phyloP scores from a whole-genome alignment of 805 yeast genomes.

The Hermanozyma aechmeae region DNA sequence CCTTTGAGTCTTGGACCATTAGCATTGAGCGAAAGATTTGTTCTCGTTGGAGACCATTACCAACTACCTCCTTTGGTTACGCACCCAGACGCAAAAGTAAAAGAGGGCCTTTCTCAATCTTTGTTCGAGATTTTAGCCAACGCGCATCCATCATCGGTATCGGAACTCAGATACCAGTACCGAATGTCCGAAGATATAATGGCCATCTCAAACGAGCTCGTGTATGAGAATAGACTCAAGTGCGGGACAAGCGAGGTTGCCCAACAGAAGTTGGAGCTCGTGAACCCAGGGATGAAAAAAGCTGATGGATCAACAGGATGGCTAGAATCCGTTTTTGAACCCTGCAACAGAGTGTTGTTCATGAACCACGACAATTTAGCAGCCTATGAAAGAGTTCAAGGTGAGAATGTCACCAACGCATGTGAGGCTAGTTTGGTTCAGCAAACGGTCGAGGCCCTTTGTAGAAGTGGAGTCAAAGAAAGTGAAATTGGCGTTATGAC shows the following conservation, averaged over 20 bases:
- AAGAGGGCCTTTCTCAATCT: slow-evolving; percentile 59
- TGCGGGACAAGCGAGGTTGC: slow-evolving; percentile 69
- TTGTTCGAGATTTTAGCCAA: slow-evolving; percentile 71
- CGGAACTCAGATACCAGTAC: slow-evolving; percentile 73
- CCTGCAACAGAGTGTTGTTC: slow-evolving; percentile 58
- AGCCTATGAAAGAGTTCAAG: slow-evolving; percentile 44
- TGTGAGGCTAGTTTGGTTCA: slow-evolving; percentile 61
- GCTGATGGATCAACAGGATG: slow-evolving; percentile 25
- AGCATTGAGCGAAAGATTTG: slow-evolving; percentile 64
- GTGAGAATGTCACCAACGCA: slow-evolving; percentile 65
- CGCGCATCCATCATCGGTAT: slow-evolving; percentile 63
- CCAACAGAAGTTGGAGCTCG: slow-evolving; percentile 43
- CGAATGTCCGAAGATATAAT: slow-evolving; percentile 89
- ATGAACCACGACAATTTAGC: slow-evolving; percentile 67
- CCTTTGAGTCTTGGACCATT: slow-evolving; percentile 90
- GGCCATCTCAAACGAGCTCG: slow-evolving; percentile 68
- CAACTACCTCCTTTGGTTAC: slow-evolving; percentile 87
- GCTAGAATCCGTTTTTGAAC: slow-evolving; percentile 49
- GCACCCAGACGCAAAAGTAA: slow-evolving; percentile 50
- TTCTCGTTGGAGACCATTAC: slow-evolving; percentile 93
- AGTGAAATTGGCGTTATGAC: slow-evolving; percentile 79
- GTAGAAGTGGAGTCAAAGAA: slow-evolving; percentile 49
- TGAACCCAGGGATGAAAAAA: slow-evolving; percentile 19
- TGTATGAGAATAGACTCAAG: slow-evolving; percentile 65
- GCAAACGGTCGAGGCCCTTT: slow-evolving; percentile 52